Evolutionary conservation across 108 stramenopile genomes (phyloP), one percentile per base, ranked within the genome.

Genomic region (Nitzschia inconspicua): DNA sequence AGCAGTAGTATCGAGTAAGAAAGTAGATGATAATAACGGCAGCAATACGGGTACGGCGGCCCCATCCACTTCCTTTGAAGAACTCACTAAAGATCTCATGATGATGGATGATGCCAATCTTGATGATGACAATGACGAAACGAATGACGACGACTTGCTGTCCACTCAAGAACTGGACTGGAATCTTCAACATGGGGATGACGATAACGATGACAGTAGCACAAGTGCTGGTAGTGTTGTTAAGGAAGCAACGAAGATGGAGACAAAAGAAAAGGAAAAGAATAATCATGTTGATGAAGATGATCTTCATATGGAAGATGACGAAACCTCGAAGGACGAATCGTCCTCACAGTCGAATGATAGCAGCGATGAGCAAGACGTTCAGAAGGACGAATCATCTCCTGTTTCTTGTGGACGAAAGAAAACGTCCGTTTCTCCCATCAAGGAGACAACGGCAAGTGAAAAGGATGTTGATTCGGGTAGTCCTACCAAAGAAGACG

Each of bases 61-160:
- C n/a, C n/a, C n/a, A n/a, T n/a, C n/a, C n/a, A n/a, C n/a, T n/a
- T n/a, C n/a, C n/a, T n/a, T 39, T 39, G 14, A 39, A 14, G 37
- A 39, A 39, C 37, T 39, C 37, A 39, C 37, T 39, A 39, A 39
- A 39, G 37, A 39, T 39, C 37, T 39, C 37, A 39, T 39, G 37
- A 39, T 39, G 37, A 39, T 39, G 37, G 37, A n/a, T 39, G 37
- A 39, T 39, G n/a, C 11, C 37, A 39, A 39, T 14, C 11, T 14
- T 14, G 37, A 39, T 39, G 1, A 39, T 14, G 0, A 39, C n/a
- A n/a, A 39, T 14, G 37, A 1, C 37, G 37, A 39, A n/a, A n/a
- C n/a, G n/a, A 0, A 11, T 14, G 14, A 0, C 11, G 14, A 0
- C 11, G n/a, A n/a, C n/a, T n/a, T n/a, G n/a, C 1, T 14, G n/a